phyloP scores from a whole-genome alignment of 1,284 basidiomycete genomes.

The Heterobasidion irregulare region DNA sequence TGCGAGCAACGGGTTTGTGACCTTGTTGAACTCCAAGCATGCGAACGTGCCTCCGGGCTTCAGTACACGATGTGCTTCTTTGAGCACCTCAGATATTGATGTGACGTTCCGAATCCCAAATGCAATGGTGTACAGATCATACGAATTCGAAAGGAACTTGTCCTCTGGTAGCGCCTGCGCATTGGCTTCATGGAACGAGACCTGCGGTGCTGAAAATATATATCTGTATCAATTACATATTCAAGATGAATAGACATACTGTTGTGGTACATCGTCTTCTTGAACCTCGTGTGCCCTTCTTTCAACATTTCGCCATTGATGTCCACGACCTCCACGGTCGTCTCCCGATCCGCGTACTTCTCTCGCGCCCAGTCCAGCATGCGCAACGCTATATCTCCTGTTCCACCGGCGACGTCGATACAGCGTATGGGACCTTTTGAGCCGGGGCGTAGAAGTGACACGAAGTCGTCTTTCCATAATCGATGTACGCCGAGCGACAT shows the following conservation, averaged over 20 bases:
- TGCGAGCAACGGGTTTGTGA: constrained; percentile 76
- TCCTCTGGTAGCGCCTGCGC: constrained; percentile 73
- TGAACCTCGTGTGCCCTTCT: constrained; percentile 87
- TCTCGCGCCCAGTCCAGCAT: constrained; percentile 91
- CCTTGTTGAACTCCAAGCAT: constrained; percentile 95
- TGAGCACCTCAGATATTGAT: constrained; percentile 81
- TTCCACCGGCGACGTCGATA: constrained; percentile 97
- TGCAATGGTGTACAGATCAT: constrained; percentile 97
- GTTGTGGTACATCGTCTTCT: constrained; percentile 94
- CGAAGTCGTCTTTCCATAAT: constrained; percentile 95
- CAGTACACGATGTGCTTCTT: constrained; percentile 89
- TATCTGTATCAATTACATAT: constrained; percentile 3
- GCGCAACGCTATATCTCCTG: constrained; percentile 93
- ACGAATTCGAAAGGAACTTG: constrained; percentile 71
- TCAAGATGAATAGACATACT: constrained; percentile 46
- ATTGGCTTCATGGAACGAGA: constrained; percentile 90
- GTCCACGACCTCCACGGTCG: constrained; percentile 87
- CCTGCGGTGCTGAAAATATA: constrained; percentile 72
- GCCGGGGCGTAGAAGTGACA: constrained; percentile 76
- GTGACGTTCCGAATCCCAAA: constrained; percentile 99
- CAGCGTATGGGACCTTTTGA: constrained; percentile 66
- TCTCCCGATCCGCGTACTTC: constrained; percentile 82
- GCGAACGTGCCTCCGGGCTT: constrained; percentile 96
- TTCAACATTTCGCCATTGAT: constrained; percentile 95
- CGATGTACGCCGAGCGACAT: constrained; percentile 96